phyloP scores from a whole-genome alignment of 176 grass and related monocot genomes.

The Bromus sterilis region DNA sequence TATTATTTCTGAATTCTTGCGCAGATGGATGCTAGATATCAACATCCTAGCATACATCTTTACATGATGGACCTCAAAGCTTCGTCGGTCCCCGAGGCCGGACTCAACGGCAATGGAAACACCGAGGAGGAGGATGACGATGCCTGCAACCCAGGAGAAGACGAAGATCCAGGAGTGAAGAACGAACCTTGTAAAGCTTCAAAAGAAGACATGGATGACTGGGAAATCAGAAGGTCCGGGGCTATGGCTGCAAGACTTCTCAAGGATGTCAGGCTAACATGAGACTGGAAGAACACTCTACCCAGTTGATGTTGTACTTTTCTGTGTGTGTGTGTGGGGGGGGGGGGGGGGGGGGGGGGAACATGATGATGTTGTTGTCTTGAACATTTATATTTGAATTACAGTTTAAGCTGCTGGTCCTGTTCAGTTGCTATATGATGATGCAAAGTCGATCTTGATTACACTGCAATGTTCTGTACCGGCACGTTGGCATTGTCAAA shows the following conservation, averaged over 20 bases:
- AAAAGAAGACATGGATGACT: slow-evolving; percentile 41
- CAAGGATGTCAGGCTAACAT: slow-evolving; percentile 61
- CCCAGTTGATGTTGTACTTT: not conserved
- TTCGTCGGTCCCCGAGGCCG: not conserved
- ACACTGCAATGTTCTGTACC: not conserved
- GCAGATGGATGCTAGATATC: slow-evolving; percentile 88
- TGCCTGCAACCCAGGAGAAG: slow-evolving; percentile 23
- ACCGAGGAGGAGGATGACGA: slow-evolving; percentile 49
- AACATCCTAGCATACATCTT: slow-evolving; percentile 76
- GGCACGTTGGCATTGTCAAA: too few relatives aligned
- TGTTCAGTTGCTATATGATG: not conserved
- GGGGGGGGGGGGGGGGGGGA: not conserved
- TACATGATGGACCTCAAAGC: slow-evolving; percentile 81
- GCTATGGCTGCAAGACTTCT: slow-evolving; percentile 93
- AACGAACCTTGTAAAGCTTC: not conserved
- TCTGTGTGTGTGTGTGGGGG: not conserved
- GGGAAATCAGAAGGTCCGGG: slow-evolving; percentile 78
- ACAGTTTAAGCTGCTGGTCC: not conserved
- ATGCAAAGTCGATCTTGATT: not conserved
- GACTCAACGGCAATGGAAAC: not conserved
- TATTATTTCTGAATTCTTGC: not conserved
- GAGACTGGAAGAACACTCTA: not conserved
- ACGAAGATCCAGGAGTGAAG: not conserved
- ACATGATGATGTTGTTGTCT: not conserved
- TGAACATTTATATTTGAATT: not conserved